phyloP scores from a whole-genome alignment of 2,329 filamentous ascomycete species.

The Penicillium verrucosum region DNA sequence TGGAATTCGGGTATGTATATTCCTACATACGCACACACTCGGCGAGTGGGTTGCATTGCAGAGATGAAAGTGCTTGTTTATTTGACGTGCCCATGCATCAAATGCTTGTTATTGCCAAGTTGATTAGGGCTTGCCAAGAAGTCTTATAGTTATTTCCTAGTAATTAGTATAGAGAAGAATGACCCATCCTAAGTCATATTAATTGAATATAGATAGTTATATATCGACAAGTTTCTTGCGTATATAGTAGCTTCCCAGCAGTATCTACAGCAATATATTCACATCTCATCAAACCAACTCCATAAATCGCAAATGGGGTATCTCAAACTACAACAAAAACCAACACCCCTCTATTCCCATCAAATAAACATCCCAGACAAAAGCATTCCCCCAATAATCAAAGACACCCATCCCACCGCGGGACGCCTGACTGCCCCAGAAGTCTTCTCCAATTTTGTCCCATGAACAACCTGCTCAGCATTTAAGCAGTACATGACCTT shows the following conservation, averaged over 20 bases:
- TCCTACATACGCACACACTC: neutral
- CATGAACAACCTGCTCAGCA: slow-evolving; percentile 10
- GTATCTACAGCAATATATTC: neutral
- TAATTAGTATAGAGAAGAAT: neutral
- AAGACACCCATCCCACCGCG: neutral
- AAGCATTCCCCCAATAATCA: slow-evolving; percentile 3
- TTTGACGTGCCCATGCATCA: neutral
- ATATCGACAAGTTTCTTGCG: neutral
- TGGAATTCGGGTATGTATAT: neutral
- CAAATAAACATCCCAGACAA: neutral
- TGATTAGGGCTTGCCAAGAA: neutral
- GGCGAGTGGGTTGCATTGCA: neutral
- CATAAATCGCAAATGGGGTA: slow-evolving; percentile 8
- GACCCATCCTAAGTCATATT: neutral
- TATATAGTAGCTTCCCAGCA: neutral
- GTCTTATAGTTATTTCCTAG: too few relatives aligned
- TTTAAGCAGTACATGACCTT: slow-evolving; percentile 19
- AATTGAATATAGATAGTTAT: neutral
- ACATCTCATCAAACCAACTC: neutral
- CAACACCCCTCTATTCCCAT: neutral
- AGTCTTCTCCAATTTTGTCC: slow-evolving; percentile 2
- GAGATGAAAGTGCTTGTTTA: neutral
- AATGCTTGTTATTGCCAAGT: neutral
- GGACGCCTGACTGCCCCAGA: neutral
- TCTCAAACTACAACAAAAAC: slow-evolving; percentile 5